These are phyloP conservation scores for Sporothrix variecibatus DNA, from an alignment of 2,329 filamentous ascomycete genomes.

Conservation along the genomic window DNA sequence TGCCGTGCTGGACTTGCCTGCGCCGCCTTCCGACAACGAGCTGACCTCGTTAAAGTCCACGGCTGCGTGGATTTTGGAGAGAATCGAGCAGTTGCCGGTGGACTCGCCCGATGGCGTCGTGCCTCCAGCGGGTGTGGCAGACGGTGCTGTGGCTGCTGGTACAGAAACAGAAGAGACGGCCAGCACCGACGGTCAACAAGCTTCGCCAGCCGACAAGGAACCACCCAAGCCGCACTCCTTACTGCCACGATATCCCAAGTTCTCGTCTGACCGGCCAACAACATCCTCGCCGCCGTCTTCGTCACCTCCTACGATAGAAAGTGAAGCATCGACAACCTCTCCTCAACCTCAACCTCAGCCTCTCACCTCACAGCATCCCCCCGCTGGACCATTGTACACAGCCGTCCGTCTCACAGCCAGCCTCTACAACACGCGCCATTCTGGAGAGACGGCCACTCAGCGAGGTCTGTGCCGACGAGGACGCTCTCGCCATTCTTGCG, in stretches of 20 bases:
- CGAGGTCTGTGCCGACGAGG: slow-evolving; percentile 40
- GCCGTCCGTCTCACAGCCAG: slow-evolving; percentile 49
- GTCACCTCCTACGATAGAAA: not conserved
- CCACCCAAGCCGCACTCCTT: slow-evolving; percentile 31
- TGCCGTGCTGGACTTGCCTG: slow-evolving; percentile 43
- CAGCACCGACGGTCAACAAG: not conserved
- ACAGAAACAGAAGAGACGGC: not conserved
- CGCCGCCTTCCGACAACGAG: slow-evolving; percentile 39
- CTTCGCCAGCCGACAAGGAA: not conserved
- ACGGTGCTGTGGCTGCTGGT: too few species aligned
- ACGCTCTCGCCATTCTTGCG: slow-evolving; percentile 46
- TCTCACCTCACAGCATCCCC: not conserved
- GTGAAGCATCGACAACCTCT: not conserved
- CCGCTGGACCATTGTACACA: slow-evolving; percentile 48
- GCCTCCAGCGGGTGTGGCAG: not conserved
- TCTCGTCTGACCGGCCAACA: slow-evolving; percentile 8
- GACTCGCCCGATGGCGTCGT: slow-evolving; percentile 30
- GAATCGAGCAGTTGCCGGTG: slow-evolving; percentile 39
- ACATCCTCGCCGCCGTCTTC: not conserved
- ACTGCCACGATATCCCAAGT: slow-evolving; percentile 30
- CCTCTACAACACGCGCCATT: slow-evolving; percentile 51
- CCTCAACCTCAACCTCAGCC: not conserved
- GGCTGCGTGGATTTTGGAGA: slow-evolving; percentile 44
- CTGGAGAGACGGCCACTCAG: slow-evolving; percentile 43
- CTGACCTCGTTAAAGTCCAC: slow-evolving; percentile 42